A percentile compares a stretch with the other conserved stretches of the same genome.
These are phyloP conservation scores for Podila clonocystis DNA, from an alignment of 192 early-diverging fungal genomes.

Conservation along the genomic window DNA sequence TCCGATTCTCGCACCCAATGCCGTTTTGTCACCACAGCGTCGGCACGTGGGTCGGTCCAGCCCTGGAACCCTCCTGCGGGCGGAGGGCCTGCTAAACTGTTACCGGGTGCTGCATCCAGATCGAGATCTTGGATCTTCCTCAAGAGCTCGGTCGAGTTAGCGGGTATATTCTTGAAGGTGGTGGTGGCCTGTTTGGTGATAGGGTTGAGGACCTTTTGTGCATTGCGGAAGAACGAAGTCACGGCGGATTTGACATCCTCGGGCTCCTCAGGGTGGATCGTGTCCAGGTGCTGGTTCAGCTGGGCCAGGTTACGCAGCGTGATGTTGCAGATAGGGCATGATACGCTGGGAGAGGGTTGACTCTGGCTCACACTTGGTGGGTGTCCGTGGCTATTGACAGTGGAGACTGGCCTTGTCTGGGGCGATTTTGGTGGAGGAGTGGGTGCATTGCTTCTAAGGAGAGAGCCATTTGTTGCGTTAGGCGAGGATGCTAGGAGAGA, in stretches of 20 bases:
- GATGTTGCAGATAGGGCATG: conserved; percentile 53
- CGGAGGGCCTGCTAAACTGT: conserved; percentile 25
- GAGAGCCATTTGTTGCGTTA: background rate
- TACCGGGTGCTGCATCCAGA: conserved; percentile 37
- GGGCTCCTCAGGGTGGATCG: conserved; percentile 59
- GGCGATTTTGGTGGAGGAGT: conserved; percentile 40
- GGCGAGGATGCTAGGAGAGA: background rate
- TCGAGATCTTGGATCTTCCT: conserved; percentile 59
- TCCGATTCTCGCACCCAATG: conserved; percentile 66
- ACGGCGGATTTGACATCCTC: conserved; percentile 60
- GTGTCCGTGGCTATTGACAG: background rate
- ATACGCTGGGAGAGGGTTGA: background rate
- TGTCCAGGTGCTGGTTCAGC: conserved; percentile 60
- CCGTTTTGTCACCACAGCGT: conserved; percentile 57
- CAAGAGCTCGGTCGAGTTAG: conserved; percentile 50
- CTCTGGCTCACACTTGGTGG: background rate
- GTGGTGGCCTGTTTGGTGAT: conserved; percentile 46
- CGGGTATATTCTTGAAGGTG: conserved; percentile 53
- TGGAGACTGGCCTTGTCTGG: conserved; percentile 15
- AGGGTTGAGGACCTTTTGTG: conserved; percentile 62
- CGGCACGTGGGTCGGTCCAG: conserved; percentile 44
- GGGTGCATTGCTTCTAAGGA: conserved; percentile 1
- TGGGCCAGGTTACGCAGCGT: conserved; percentile 38
- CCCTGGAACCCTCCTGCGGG: conserved; percentile 49
- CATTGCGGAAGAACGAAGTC: conserved; percentile 59